Base-by-base conservation (phyloP, 805 yeast genomes). In the Kuraishia piskuri region DNA sequence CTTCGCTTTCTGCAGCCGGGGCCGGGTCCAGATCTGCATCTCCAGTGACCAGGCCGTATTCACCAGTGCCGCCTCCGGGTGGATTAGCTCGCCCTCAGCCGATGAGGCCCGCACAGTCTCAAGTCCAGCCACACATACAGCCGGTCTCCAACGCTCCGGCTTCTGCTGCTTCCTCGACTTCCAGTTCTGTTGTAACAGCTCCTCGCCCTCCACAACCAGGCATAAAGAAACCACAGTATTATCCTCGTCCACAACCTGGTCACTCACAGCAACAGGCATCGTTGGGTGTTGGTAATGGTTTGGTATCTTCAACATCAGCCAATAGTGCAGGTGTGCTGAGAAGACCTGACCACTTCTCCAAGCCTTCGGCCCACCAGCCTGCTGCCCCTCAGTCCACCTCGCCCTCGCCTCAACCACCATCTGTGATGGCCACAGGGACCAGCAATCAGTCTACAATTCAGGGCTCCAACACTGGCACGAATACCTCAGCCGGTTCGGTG, bases 161-260 rank as follows among this genome's bases (percentile, higher is more conserved):
- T 19, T 19, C 24, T 7, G 12, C 19, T 17, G 36, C 48, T n/a
- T 14, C 52, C 17, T 14, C 19, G 21, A 6, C 24, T 1, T 22
- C n/a, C n/a, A n/a, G n/a, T n/a, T n/a, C 52, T 14, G 24, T 10
- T 9, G 48, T 21, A 6, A 20, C 12, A 10, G 14, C 49, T 25
- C 24, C 51, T 24, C 8, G 20, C 20, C 26, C 37, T 17, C 14
- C 46, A 17, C 22, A 22, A 22, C 31, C 49, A 47, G 10, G 21
- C 31, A 47, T 47, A 25, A 50, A 31, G 47, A 50, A 50, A 21
- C 51, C 51, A 5, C 51, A 50, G 51, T 50, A 50, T 24, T 50
- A 50, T 21, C 25, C 51, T 37, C 51, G 51, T 7, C 47, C 51
- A 17, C 47, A 31, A 12, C 40, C 40, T 14, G 40, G 40, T 10